Base-by-base conservation (phyloP, 2,329 filamentous ascomycete genomes). In the Ceratocystis variospora region DNA sequence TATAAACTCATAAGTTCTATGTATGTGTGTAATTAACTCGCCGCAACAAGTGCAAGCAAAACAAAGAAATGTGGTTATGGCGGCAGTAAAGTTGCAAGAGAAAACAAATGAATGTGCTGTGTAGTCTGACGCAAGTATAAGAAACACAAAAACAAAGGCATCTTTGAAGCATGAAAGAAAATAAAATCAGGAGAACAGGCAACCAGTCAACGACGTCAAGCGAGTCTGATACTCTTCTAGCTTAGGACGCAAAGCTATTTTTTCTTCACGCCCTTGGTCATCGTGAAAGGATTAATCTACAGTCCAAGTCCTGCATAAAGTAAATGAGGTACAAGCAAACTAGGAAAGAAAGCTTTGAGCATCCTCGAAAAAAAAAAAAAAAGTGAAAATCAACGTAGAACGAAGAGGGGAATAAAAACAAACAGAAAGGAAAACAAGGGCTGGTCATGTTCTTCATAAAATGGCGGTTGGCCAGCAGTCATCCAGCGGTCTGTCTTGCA, bases 361-460 rank as follows among this genome's bases (percentile, higher is more conserved):
- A 15, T 33, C 48, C 48, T 31, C 28, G n/a, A n/a, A 4, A 59
- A 12, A 19, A 65, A 19, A 68, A n/a, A n/a, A n/a, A n/a, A n/a
- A n/a, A n/a, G n/a, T n/a, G 22, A 17, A 65, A 61, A 10, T 1
- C 8, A 48, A 48, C 2, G 37, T 41, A 15, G 10, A 41, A 41
- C 37, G 37, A 50, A 50, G 53, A 31, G 45, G 46, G 64, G 33
- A 63, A 59, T 63, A 62, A n/a, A 66, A 62, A 55, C 44, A 57
- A 67, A 37, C 28, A 66, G 61, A 44, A 55, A 53, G 63, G 65
- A 45, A 70, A 65, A 70, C 67, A 68, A 68, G 61, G 25, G 31
- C 19, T 64, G 33, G 48, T 62, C 25, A 46, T 41, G 15, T 48
- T 45, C 63, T 61, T 62, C 48, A 64, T 61, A 50, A 45, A 41